phyloP scores from a whole-genome alignment of 257 asterid species.

The Solanum sejunctum region DNA sequence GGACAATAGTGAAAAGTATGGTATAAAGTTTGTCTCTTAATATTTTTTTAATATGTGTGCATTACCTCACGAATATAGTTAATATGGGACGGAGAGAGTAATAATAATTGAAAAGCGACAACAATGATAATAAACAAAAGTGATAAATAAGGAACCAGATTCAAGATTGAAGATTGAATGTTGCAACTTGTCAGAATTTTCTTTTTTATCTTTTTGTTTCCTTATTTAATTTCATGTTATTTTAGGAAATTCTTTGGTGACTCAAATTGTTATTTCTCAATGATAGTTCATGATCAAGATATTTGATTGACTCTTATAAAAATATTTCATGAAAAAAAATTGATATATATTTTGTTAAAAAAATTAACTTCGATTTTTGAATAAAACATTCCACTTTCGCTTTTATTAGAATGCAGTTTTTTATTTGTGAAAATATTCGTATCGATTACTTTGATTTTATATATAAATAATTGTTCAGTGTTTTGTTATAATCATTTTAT shows the following conservation, averaged over 20 bases:
- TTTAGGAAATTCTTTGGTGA: not conserved
- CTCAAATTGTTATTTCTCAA: not conserved
- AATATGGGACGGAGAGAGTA: too few relatives aligned
- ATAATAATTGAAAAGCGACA: too few relatives aligned
- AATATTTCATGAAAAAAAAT: accelerated
- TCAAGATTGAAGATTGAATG: not conserved
- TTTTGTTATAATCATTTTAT: not conserved
- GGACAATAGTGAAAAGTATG: too few relatives aligned
- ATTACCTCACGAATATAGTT: too few relatives aligned
- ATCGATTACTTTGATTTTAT: too few relatives aligned
- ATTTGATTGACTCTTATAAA: not conserved
- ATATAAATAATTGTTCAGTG: not conserved
- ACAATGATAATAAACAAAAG: not conserved
- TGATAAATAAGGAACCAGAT: not conserved
- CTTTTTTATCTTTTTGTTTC: not conserved
- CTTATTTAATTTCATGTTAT: not conserved
- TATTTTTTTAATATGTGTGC: too few relatives aligned
- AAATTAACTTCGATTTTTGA: not conserved
- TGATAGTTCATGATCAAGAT: not conserved
- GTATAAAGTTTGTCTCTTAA: too few relatives aligned
- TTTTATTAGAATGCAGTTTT: not conserved
- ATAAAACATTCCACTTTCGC: not conserved
- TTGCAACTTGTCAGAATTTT: not conserved
- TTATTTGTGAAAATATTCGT: not conserved
- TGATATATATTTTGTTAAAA: not conserved